A percentile compares a stretch with the other conserved stretches of the same genome.
Conservation (phyloP, 169 alveolate genomes). For the Neospora caninum region DNA sequence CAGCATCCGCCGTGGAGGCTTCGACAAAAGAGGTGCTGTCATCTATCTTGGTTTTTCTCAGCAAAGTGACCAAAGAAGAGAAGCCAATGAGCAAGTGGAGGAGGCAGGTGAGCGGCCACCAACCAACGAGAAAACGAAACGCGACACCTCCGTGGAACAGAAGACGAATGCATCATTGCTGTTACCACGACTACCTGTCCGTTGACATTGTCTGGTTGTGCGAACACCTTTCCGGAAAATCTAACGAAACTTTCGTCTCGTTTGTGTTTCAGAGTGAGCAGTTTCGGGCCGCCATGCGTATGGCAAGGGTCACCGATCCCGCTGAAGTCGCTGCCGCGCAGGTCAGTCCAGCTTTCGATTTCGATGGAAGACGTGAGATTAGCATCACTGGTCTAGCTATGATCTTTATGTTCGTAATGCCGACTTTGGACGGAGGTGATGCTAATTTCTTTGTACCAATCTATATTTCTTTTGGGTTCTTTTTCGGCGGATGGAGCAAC, state of each 20-base stretch:
- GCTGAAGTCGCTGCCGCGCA: slow-evolving; percentile 62
- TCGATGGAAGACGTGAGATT: neutral
- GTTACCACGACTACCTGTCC: no score
- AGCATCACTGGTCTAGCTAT: neutral
- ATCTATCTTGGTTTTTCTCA: no score
- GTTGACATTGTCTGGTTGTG: no score
- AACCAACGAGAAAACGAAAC: no score
- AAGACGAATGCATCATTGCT: no score
- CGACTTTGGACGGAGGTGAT: neutral
- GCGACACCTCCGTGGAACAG: no score
- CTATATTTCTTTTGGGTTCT: no score
- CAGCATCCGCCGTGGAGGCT: no score
- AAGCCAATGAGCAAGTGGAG: slow-evolving; percentile 37
- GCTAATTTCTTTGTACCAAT: neutral
- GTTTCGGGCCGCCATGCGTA: slow-evolving; percentile 69
- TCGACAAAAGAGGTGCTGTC: no score
- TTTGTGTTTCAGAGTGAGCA: slow-evolving; percentile 61
- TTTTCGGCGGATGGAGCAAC: no score
- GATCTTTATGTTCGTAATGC: neutral
- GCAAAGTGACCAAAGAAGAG: neutral
- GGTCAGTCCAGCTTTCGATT: neutral
- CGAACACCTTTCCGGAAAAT: no score
- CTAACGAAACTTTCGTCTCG: neutral
- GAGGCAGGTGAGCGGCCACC: slow-evolving; percentile 29
- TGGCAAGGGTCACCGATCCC: slow-evolving; percentile 65